These are phyloP conservation scores for Coleophoma eucalyptorum DNA, from an alignment of 2,329 filamentous ascomycete species.

Conservation along the genomic window DNA sequence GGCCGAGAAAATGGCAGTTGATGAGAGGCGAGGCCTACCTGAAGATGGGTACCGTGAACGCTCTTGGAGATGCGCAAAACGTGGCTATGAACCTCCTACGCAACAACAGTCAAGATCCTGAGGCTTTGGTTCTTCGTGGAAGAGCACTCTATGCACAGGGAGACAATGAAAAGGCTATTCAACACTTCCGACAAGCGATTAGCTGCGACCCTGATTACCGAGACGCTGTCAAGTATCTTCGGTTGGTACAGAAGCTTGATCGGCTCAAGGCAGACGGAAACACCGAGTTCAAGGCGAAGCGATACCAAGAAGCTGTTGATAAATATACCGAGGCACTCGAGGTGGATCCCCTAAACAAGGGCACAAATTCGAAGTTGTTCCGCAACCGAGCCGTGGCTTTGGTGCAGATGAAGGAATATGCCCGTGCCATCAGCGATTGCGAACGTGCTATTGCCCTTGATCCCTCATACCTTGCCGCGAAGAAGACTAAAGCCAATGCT, in stretches of 20 bases:
- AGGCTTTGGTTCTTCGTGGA: conserved; percentile 86
- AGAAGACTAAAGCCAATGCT: conserved; percentile 91
- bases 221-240: conserved; percentile 82
- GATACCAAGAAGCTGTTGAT: conserved; percentile 76
- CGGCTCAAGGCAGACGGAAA: conserved; percentile 95
- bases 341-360: conserved; percentile 83
- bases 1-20: conserved; percentile 89
- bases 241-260: conserved; percentile 87
- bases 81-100: conserved; percentile 85
- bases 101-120: conserved; percentile 85
- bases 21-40: conserved; percentile 90
- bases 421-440: conserved; percentile 79
- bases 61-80: conserved; percentile 86
- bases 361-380: conserved; percentile 90
- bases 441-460: conserved; percentile 81
- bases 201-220: conserved; percentile 89
- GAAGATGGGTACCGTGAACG: conserved; percentile 87
- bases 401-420: conserved; percentile 79
- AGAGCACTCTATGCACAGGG: conserved; percentile 86
- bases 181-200: conserved; percentile 86
- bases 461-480: conserved; percentile 80
- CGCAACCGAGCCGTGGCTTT: conserved; percentile 89
- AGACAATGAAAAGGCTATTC: conserved; percentile 91
- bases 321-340: conserved; percentile 80
- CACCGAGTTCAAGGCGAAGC: conserved; percentile 78